phyloP scores from a whole-genome alignment of 495 filamentous ascomycete species.

The Hypomontagnella submonticulosa region DNA sequence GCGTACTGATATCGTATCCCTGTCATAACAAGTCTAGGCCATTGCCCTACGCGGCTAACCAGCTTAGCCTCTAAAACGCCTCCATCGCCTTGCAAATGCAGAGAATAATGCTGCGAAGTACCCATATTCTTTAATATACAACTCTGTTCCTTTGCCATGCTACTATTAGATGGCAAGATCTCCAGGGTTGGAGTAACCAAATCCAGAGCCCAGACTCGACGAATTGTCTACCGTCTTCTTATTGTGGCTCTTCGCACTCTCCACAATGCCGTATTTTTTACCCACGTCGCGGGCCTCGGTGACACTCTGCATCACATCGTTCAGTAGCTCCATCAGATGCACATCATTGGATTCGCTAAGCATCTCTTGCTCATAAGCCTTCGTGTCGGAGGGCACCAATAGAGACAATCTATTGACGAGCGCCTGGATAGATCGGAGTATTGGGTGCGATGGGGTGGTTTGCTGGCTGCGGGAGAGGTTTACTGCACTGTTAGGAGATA shows the following conservation, averaged over 20 bases:
- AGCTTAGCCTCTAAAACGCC: slow-evolving; percentile 40
- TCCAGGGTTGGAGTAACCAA: slow-evolving; percentile 31
- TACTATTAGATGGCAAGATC: slow-evolving; percentile 35
- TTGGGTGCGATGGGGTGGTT: slow-evolving; percentile 68
- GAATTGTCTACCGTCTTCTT: slow-evolving; percentile 28
- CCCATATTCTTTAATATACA: neutral
- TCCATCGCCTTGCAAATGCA: slow-evolving; percentile 48
- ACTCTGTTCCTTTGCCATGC: neutral
- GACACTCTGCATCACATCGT: slow-evolving; percentile 72
- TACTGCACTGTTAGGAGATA: slow-evolving; percentile 54
- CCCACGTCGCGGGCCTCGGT: slow-evolving; percentile 74
- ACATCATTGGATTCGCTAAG: slow-evolving; percentile 81
- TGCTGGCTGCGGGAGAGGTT: slow-evolving; percentile 49
- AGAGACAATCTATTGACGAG: slow-evolving; percentile 71
- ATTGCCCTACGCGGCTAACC: slow-evolving; percentile 15
- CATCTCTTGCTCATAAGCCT: slow-evolving; percentile 66
- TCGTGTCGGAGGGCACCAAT: slow-evolving; percentile 64
- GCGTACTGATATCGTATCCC: slow-evolving; percentile 18
- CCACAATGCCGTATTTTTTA: slow-evolving; percentile 75
- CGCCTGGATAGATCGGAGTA: slow-evolving; percentile 73
- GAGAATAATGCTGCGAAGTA: slow-evolving; percentile 20
- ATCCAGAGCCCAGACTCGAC: slow-evolving; percentile 5
- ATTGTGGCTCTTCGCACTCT: slow-evolving; percentile 54
- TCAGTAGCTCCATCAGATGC: slow-evolving; percentile 74
- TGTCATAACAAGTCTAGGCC: slow-evolving; percentile 11